These are phyloP conservation scores for Cardiospermum halicacabum DNA, from an alignment of 345 rosid genomes.

Conservation along the genomic window DNA sequence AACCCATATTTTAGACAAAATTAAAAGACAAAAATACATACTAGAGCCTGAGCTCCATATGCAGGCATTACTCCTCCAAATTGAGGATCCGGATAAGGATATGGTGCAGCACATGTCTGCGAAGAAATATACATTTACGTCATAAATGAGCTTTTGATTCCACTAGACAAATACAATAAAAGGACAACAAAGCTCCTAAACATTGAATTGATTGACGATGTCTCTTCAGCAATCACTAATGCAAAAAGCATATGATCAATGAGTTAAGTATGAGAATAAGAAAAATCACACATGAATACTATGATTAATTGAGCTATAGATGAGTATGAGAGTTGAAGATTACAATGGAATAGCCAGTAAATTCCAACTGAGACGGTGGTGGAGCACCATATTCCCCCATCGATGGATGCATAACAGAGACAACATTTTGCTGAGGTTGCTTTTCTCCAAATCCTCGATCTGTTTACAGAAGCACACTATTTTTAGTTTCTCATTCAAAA, in stretches of 20 bases:
- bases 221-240: not conserved
- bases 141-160: conserved; percentile 1
- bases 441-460: conserved; percentile 25
- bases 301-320: not conserved
- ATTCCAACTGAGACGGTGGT: conserved; percentile 28
- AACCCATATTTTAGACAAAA: not conserved
- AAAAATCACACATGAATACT: not conserved
- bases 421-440: conserved; percentile 15
- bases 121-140: conserved; percentile 14
- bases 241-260: not conserved
- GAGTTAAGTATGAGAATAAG: not conserved
- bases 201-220: not conserved
- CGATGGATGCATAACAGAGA: conserved; percentile 16
- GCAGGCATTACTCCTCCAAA: conserved; percentile 38
- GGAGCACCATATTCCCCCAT: conserved; percentile 22
- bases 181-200: not conserved
- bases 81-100: conserved; percentile 42
- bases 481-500: conserved; percentile 1
- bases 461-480: conserved; percentile 12
- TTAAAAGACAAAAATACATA: conserved; percentile 23
- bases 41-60: conserved; percentile 47
- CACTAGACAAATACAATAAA: not conserved
- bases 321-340: conserved; percentile 8
- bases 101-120: conserved; percentile 53
- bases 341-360: conserved; percentile 32